These are phyloP conservation scores for Diaporthe aspalathi DNA, from an alignment of 2,329 filamentous ascomycete genomes.

Conservation along the genomic window DNA sequence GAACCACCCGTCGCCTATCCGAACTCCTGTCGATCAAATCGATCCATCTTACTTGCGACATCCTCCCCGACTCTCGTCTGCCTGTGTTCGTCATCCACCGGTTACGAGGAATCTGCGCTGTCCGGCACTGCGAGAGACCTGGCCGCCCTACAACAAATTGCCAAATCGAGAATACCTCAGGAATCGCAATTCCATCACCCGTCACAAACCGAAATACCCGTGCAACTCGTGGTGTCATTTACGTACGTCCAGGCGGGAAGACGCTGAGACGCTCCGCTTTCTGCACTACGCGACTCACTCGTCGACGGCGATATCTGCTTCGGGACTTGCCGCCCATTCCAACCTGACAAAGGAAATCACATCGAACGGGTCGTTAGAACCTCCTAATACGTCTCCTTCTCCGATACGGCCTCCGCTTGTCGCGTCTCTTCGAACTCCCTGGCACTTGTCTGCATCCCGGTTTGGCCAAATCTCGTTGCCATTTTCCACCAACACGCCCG, in stretches of 20 bases:
- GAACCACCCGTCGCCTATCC: constrained; percentile 1
- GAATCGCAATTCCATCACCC: neutral
- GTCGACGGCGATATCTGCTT: constrained; percentile 13
- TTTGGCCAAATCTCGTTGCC: constrained; percentile 4
- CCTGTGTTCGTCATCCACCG: constrained; percentile 16
- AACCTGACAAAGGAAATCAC: constrained; percentile 4
- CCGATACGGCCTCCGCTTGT: constrained; percentile 1
- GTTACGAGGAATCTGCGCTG: constrained; percentile 31
- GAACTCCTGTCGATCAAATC: constrained; percentile 19
- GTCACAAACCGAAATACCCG: constrained; percentile 4
- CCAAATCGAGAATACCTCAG: constrained; percentile 3
- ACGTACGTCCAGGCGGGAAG: neutral
- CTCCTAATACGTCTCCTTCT: constrained; percentile 8
- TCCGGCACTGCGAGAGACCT: constrained; percentile 34
- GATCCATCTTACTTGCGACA: constrained; percentile 21
- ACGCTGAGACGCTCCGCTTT: constrained; percentile 10
- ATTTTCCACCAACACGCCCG: constrained; percentile 30
- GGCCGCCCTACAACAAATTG: constrained; percentile 16
- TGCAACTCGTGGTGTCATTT: constrained; percentile 25
- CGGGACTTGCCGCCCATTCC: constrained; percentile 1
- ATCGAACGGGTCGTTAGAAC: constrained; percentile 2
- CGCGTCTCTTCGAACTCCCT: neutral
- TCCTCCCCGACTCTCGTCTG: constrained; percentile 8
- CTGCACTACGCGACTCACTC: constrained; percentile 15
- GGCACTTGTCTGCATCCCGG: neutral